A percentile compares a stretch with the other conserved stretches of the same genome.
These are phyloP conservation scores for Hygrophila difformis DNA, from an alignment of 257 asterid genomes.

Conservation along the genomic window DNA sequence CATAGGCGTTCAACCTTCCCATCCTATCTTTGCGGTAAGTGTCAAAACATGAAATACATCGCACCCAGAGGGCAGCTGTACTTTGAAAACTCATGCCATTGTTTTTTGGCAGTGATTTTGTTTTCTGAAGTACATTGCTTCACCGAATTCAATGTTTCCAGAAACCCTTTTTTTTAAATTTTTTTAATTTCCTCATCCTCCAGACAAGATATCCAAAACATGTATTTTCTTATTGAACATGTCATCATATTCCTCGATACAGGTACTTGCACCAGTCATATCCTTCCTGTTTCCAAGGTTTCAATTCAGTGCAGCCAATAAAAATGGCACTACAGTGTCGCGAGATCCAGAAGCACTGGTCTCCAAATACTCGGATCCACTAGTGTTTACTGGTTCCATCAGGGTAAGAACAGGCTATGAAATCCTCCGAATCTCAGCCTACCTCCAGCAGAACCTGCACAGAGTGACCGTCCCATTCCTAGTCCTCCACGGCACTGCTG, in stretches of 20 bases:
- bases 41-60: too few relatives aligned
- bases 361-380: conserved; percentile 84
- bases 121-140: too few relatives aligned
- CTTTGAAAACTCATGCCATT: too few relatives aligned
- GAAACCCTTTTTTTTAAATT: too few relatives aligned
- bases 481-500: conserved; percentile 82
- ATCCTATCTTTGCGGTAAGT: conserved; percentile 67
- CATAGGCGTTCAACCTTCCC: conserved; percentile 85
- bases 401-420: conserved; percentile 85
- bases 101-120: too few relatives aligned
- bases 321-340: not conserved
- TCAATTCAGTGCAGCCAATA: conserved; percentile 86
- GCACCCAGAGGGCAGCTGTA: too few relatives aligned
- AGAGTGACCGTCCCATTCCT: conserved; percentile 56
- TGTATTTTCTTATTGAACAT: not conserved
- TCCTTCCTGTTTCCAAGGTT: conserved; percentile 69
- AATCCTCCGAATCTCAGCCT: conserved; percentile 46
- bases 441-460: conserved; percentile 60
- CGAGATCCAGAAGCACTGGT: conserved; percentile 40
- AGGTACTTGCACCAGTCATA: conserved; percentile 12
- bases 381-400: conserved; percentile 85
- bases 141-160: too few relatives aligned
- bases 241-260: not conserved
- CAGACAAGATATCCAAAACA: too few relatives aligned
- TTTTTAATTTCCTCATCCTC: too few relatives aligned